phyloP scores from a whole-genome alignment of 192 early-diverging fungal genomes.

The Coemansia sp. region DNA sequence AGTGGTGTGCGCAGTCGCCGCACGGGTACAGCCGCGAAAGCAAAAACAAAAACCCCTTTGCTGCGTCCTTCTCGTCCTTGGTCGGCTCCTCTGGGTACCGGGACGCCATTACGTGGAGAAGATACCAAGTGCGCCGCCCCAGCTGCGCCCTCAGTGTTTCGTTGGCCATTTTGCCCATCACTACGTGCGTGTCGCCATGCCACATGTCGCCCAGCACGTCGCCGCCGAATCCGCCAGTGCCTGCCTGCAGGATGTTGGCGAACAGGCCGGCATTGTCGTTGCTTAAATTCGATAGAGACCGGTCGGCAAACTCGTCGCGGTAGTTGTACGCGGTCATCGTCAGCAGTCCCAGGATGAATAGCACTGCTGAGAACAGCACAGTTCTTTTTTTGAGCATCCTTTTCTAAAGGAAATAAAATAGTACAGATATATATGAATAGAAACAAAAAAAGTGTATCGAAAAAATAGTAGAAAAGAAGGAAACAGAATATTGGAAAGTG shows the following conservation, averaged over 20 bases:
- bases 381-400: slow-evolving; percentile 37
- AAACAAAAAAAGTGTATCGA: slow-evolving; percentile 1
- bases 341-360: slow-evolving; percentile 27
- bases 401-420: neutral
- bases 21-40: slow-evolving; percentile 92
- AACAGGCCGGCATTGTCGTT: slow-evolving; percentile 33
- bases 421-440: slow-evolving; percentile 4
- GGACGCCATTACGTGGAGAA: slow-evolving; percentile 91
- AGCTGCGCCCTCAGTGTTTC: slow-evolving; percentile 79
- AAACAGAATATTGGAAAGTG: neutral
- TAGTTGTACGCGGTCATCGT: slow-evolving; percentile 34
- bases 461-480: neutral
- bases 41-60: slow-evolving; percentile 79
- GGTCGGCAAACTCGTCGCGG: slow-evolving; percentile 46
- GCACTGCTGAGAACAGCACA: slow-evolving; percentile 17
- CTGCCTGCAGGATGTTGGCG: slow-evolving; percentile 34
- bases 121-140: slow-evolving; percentile 86
- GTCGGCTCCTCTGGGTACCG: slow-evolving; percentile 84
- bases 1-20: slow-evolving; percentile 93
- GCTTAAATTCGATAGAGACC: slow-evolving; percentile 31
- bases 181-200: slow-evolving; percentile 57
- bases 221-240: slow-evolving; percentile 4
- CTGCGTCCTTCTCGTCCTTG: slow-evolving; percentile 70
- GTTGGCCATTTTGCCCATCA: slow-evolving; percentile 74
- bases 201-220: slow-evolving; percentile 21